Evolutionary conservation across 371 early-diverging fungal species (phyloP).

Genomic region (Rhizopus microsporus): DNA sequence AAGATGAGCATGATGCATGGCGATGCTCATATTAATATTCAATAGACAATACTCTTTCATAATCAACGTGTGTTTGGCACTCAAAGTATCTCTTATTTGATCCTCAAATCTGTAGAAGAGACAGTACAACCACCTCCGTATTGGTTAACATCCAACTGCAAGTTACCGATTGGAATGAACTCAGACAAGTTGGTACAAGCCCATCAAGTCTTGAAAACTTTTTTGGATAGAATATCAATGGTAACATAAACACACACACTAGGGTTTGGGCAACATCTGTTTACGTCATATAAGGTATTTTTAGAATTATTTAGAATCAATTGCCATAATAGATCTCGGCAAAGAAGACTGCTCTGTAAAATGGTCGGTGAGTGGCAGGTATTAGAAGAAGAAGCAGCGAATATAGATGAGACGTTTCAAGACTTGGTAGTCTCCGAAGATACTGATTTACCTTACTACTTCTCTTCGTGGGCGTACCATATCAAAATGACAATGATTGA

Average conservation of each 20-base stretch:
- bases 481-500: slow-evolving; percentile 68
- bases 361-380: slow-evolving; percentile 65
- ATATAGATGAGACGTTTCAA: slow-evolving; percentile 34
- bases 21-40: not conserved
- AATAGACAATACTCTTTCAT: slow-evolving; percentile 33
- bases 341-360: slow-evolving; percentile 66
- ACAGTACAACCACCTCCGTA: slow-evolving; percentile 34
- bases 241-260: slow-evolving; percentile 16
- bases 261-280: not conserved
- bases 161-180: slow-evolving; percentile 9
- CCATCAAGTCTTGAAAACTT: slow-evolving; percentile 21
- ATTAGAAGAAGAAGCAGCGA: slow-evolving; percentile 56
- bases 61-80: slow-evolving; percentile 40
- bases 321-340: slow-evolving; percentile 73
- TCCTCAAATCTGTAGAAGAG: slow-evolving; percentile 33
- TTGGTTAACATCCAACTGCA: slow-evolving; percentile 20
- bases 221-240: slow-evolving; percentile 40
- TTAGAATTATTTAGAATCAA: slow-evolving; percentile 61
- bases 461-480: slow-evolving; percentile 77
- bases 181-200: slow-evolving; percentile 17
- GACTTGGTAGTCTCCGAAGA: slow-evolving; percentile 3
- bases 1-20: slow-evolving; percentile 3
- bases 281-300: slow-evolving; percentile 41
- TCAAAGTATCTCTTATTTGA: slow-evolving; percentile 17
- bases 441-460: slow-evolving; percentile 44